Percentiles rank a stretch among this genome's conserved stretches.
Evolutionary conservation across 495 filamentous ascomycete species (phyloP).

Genomic region (Daldinia vernicosa): DNA sequence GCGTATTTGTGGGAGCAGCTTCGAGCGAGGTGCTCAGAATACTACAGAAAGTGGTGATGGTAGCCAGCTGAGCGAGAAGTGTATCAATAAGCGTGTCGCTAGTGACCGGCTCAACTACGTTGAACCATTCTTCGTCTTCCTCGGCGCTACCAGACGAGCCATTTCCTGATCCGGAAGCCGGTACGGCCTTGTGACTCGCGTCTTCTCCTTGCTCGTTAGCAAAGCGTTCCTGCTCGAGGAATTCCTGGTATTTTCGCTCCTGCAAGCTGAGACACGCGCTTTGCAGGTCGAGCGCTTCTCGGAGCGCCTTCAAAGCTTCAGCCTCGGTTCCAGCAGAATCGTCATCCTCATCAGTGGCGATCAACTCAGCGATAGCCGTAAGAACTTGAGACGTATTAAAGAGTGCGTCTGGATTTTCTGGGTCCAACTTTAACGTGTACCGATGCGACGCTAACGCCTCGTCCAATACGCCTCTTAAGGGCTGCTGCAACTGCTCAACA

Average conservation of each 20-base stretch:
- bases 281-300: conserved; percentile 71
- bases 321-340: conserved; percentile 44
- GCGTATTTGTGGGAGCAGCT: conserved; percentile 32
- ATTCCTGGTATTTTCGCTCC: conserved; percentile 62
- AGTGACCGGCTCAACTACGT: conserved; percentile 70
- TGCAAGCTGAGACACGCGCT: conserved; percentile 68
- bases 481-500: conserved; percentile 61
- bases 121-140: conserved; percentile 67
- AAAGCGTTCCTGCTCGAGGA: conserved; percentile 49
- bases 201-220: conserved; percentile 16
- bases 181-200: background rate
- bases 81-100: conserved; percentile 66
- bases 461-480: conserved; percentile 55
- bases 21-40: conserved; percentile 55
- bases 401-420: conserved; percentile 69
- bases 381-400: conserved; percentile 77
- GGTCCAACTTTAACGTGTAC: conserved; percentile 64
- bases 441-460: conserved; percentile 69
- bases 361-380: conserved; percentile 68
- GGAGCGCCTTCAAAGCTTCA: conserved; percentile 51
- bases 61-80: conserved; percentile 65
- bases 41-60: conserved; percentile 58
- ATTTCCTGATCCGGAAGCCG: background rate
- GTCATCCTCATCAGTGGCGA: conserved; percentile 58
- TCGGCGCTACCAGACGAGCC: conserved; percentile 6